Evolutionary conservation across 176 grass and related monocot species (phyloP).

Genomic region (Eleusine coracana): DNA sequence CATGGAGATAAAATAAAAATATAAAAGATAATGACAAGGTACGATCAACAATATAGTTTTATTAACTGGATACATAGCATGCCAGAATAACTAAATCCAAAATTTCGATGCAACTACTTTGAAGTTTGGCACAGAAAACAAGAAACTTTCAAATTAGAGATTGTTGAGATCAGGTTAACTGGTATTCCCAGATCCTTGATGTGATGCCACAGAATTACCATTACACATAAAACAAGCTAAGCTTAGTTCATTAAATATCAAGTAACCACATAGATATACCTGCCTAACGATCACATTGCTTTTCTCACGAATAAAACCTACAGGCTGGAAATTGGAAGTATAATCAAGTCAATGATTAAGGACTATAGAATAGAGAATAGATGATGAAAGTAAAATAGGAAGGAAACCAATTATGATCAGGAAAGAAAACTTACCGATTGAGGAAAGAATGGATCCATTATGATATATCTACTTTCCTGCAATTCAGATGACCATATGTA

Average conservation of each 20-base stretch:
- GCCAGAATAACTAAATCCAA: conserved; percentile 25
- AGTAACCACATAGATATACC: conserved; percentile 45
- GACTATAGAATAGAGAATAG: conserved; percentile 12
- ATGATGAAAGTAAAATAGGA: neutral
- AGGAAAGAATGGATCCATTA: conserved; percentile 77
- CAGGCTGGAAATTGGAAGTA: conserved; percentile 62
- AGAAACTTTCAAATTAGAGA: conserved; percentile 7
- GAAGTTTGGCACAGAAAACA: neutral
- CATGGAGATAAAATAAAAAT: neutral
- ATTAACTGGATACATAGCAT: neutral
- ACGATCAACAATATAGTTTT: neutral
- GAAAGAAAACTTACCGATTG: conserved; percentile 60
- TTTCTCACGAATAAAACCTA: conserved; percentile 85
- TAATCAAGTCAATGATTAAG: conserved; percentile 33
- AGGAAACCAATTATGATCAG: conserved; percentile 8
- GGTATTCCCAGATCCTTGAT: neutral
- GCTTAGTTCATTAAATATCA: conserved; percentile 26
- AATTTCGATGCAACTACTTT: neutral
- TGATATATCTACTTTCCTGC: conserved; percentile 92
- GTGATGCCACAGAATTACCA: neutral
- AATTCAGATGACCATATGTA: conserved; percentile 38
- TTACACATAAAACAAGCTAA: neutral
- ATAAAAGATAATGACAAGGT: neutral
- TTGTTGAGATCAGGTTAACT: neutral
- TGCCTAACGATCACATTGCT: conserved; percentile 94